A percentile compares a stretch with the other conserved stretches of the same genome.
These are phyloP conservation scores for Talaromyces sp. DNA, from an alignment of 2,329 filamentous ascomycete genomes.

Conservation along the genomic window DNA sequence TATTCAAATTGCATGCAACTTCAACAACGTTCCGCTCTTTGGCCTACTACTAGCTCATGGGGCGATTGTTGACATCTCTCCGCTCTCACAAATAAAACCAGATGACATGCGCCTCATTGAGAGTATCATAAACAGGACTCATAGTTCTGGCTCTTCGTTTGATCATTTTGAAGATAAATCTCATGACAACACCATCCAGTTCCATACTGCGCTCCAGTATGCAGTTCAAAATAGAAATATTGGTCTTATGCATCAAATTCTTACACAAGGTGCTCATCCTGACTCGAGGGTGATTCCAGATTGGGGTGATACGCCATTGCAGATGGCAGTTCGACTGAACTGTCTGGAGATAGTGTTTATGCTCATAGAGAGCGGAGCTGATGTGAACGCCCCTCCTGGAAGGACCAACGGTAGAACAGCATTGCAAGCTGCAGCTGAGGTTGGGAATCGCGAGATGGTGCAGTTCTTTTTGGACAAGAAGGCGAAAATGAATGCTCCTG, in stretches of 20 bases:
- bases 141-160: no score
- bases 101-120: background rate
- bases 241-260: background rate
- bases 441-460: background rate
- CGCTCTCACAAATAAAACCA: background rate
- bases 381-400: background rate
- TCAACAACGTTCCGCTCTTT: background rate
- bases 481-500: constrained; percentile 22
- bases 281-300: background rate
- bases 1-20: background rate
- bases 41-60: constrained; percentile 3
- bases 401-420: background rate
- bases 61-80: background rate
- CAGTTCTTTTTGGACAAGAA: background rate
- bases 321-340: background rate
- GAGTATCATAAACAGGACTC: no score
- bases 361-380: background rate
- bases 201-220: constrained; percentile 2
- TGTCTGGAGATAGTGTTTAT: background rate
- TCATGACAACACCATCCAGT: background rate
- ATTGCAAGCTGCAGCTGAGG: background rate
- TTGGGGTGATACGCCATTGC: background rate
- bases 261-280: background rate
- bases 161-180: no score
- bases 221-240: background rate